phyloP scores from a whole-genome alignment of 2,329 filamentous ascomycete genomes.

The Calonectria hongkongensis region DNA sequence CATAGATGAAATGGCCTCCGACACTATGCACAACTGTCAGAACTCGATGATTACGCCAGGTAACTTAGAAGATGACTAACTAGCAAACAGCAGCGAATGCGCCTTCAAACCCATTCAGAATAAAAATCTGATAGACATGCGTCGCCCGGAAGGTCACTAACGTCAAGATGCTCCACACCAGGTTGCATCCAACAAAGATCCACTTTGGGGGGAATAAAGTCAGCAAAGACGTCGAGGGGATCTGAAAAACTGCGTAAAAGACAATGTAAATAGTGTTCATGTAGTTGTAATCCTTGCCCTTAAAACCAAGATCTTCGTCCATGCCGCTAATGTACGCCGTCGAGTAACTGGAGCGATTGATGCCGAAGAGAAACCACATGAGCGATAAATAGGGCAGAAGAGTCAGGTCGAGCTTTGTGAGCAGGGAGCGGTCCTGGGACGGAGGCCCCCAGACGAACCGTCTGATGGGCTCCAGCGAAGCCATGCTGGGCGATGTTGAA shows the following conservation, averaged over 20 bases:
- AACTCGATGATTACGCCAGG: constrained; percentile 35
- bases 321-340: constrained; percentile 66
- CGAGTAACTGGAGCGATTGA: constrained; percentile 65
- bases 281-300: constrained; percentile 64
- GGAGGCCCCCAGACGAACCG: constrained; percentile 12
- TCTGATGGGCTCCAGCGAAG: constrained; percentile 8
- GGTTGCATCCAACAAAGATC: constrained; percentile 64
- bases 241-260: constrained; percentile 66
- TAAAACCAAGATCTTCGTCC: constrained; percentile 61
- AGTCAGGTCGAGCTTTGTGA: constrained; percentile 64
- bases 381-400: constrained; percentile 66
- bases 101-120: constrained; percentile 2
- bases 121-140: constrained; percentile 62
- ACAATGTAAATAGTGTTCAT: constrained; percentile 61
- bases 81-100: constrained; percentile 15
- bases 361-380: constrained; percentile 68
- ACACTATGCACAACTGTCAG: constrained; percentile 52
- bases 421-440: constrained; percentile 51
- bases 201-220: constrained; percentile 59
- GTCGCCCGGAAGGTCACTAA: constrained; percentile 65
- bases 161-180: constrained; percentile 65
- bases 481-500: not conserved
- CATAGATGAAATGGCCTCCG: constrained; percentile 66
- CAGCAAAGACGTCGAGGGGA: constrained; percentile 63
- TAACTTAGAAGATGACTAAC: not conserved